phyloP scores from a whole-genome alignment of 495 filamentous ascomycete species.

The Aspergillus ellipticus region DNA sequence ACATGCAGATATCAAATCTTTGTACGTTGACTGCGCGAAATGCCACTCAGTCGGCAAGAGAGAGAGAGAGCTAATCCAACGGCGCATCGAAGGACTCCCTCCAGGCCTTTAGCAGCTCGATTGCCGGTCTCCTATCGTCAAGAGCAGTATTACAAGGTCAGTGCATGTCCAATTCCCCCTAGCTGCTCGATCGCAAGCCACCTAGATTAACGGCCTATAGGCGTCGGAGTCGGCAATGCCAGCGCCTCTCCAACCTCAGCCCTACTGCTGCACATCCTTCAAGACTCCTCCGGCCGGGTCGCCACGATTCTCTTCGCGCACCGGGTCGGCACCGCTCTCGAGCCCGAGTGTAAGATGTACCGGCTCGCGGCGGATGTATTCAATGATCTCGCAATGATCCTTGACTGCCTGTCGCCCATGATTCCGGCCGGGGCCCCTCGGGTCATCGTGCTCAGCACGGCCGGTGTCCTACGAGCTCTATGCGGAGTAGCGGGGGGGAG shows the following conservation, averaged over 20 bases:
- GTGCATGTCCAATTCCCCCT: neutral
- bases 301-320: conserved; percentile 93
- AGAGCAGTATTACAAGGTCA: conserved; percentile 84
- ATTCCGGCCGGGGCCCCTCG: conserved; percentile 62
- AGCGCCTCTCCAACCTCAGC: conserved; percentile 81
- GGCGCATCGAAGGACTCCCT: conserved; percentile 68
- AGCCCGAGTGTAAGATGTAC: conserved; percentile 93
- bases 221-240: conserved; percentile 86
- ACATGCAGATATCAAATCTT: conserved; percentile 67
- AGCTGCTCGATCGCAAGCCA: conserved; percentile 1
- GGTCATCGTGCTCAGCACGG: conserved; percentile 66
- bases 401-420: conserved; percentile 82
- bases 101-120: conserved; percentile 92
- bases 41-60: neutral
- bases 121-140: conserved; percentile 82
- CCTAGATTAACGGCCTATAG: conserved; percentile 28
- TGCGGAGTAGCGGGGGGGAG: conserved; percentile 89
- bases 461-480: conserved; percentile 72
- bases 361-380: conserved; percentile 86
- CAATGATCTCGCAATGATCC: conserved; percentile 85
- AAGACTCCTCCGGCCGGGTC: conserved; percentile 78
- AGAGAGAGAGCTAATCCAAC: neutral
- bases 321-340: conserved; percentile 76
- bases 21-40: conserved; percentile 14
- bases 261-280: conserved; percentile 78